These are phyloP conservation scores for Ambrosiella xylebori DNA, from an alignment of 2,329 filamentous ascomycete species.

Conservation along the genomic window DNA sequence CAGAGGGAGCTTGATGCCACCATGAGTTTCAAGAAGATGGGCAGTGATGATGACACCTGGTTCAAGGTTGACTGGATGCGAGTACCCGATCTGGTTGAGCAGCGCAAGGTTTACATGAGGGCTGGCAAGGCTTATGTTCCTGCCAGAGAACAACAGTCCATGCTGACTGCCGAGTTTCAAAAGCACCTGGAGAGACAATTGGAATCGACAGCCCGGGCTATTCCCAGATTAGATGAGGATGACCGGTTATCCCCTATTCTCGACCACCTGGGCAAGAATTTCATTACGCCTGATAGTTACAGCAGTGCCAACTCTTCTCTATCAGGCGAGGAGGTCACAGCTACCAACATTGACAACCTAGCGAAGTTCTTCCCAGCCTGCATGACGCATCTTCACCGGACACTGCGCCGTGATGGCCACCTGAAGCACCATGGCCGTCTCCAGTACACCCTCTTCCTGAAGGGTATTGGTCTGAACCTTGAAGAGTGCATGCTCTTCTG, in stretches of 20 bases:
- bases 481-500: conserved; percentile 88
- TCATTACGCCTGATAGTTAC: conserved; percentile 73
- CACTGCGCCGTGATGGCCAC: conserved; percentile 71
- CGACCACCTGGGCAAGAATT: conserved; percentile 80
- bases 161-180: conserved; percentile 80
- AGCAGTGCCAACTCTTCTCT: conserved; percentile 49
- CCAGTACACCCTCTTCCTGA: conserved; percentile 92
- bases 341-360: conserved; percentile 62
- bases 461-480: conserved; percentile 81
- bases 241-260: conserved; percentile 60
- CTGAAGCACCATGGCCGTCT: conserved; percentile 85
- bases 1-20: conserved; percentile 36
- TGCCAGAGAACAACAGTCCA: conserved; percentile 65
- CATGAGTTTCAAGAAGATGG: conserved; percentile 21
- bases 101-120: conserved; percentile 56
- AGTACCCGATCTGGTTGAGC: conserved; percentile 78
- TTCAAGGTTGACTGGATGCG: conserved; percentile 95
- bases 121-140: conserved; percentile 85
- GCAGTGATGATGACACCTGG: conserved; percentile 64
- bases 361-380: conserved; percentile 76
- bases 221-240: conserved; percentile 89
- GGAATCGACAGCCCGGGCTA: conserved; percentile 77
- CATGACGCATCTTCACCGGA: conserved; percentile 81
- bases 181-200: conserved; percentile 62
- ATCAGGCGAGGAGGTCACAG: conserved; percentile 55